These are phyloP conservation scores for Penicillium robsamsonii DNA, from an alignment of 495 filamentous ascomycete species.

Conservation along the genomic window DNA sequence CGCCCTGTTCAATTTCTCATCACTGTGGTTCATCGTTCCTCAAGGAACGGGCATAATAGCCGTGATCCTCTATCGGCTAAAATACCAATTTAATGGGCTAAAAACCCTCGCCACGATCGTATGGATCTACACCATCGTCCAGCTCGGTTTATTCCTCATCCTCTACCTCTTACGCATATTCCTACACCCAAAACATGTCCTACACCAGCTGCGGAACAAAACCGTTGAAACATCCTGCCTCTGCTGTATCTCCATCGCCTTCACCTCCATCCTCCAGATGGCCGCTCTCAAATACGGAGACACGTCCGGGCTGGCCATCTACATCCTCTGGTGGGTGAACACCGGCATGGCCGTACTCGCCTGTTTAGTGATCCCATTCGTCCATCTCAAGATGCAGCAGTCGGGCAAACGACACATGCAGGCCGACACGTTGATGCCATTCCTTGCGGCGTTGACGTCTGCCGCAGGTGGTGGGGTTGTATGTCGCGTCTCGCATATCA, in stretches of 20 bases:
- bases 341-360: constrained; percentile 24
- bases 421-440: constrained; percentile 25
- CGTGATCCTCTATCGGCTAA: constrained; percentile 28
- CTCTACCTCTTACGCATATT: constrained; percentile 31
- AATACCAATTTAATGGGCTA: constrained; percentile 35
- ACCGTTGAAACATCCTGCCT: constrained; percentile 35
- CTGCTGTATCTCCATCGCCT: constrained; percentile 30
- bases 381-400: constrained; percentile 32
- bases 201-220: constrained; percentile 18
- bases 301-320: constrained; percentile 21
- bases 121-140: constrained; percentile 34
- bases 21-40: constrained; percentile 34
- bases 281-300: constrained; percentile 22
- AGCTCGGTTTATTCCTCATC: constrained; percentile 18
- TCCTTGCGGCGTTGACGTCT: constrained; percentile 30
- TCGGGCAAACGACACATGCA: constrained; percentile 22
- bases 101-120: constrained; percentile 29
- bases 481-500: constrained; percentile 19
- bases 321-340: constrained; percentile 34
- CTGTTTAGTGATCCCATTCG: constrained; percentile 25
- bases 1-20: constrained; percentile 31
- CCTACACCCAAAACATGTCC: constrained; percentile 29
- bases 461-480: constrained; percentile 33
- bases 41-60: constrained; percentile 33
- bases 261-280: constrained; percentile 31